Base-by-base conservation (phyloP, 257 asterid genomes). In the Jacaranda mimosifolia region DNA sequence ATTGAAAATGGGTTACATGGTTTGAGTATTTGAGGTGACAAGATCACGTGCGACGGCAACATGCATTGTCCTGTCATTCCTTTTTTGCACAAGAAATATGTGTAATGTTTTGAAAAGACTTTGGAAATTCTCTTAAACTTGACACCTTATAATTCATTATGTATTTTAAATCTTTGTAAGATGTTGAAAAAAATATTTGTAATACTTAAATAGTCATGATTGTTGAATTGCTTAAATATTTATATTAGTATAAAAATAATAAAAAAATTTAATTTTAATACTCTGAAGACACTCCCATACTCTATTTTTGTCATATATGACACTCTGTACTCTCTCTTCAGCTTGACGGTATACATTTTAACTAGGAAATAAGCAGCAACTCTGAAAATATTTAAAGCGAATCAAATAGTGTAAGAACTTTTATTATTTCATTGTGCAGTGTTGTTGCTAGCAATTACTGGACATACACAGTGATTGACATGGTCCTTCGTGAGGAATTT, bases 161-260 rank as follows among this genome's bases (percentile, higher is more conserved):
- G 46, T 55, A n/a, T 48, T 39, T 59, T 46, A 11, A 11, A 39
- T 64, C 9, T 18, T 68, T 18, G 3, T 40, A 67, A 43, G n/a
- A 26, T 66, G 53, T 75, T 48, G 52, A 51, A 60, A 39, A 70
- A 38, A 15, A 4, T 18, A 48, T 78, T 35, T 52, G 32, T 39
- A 9, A 71, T 6, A 52, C 35, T 71, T 21, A 73, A 62, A 63
- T 18, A 10, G 57, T 48, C 57, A 70, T 46, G 57, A 21, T 75
- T 49, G 45, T 51, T 38, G 45, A 52, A 17, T 35, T 52, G 32
- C 64, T 51, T 74, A 63, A 63, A 36, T 63, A 59, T 32, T 62
- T 63, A 60, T 48, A 26, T 49, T 17, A 5, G 42, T 35, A 39
- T 53, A 8, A 9, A 15, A 32, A 49, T 59, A 60, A n/a, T 62